These are phyloP conservation scores for Orbilia blumenaviensis DNA, from an alignment of 2,329 filamentous ascomycete genomes.

Conservation along the genomic window DNA sequence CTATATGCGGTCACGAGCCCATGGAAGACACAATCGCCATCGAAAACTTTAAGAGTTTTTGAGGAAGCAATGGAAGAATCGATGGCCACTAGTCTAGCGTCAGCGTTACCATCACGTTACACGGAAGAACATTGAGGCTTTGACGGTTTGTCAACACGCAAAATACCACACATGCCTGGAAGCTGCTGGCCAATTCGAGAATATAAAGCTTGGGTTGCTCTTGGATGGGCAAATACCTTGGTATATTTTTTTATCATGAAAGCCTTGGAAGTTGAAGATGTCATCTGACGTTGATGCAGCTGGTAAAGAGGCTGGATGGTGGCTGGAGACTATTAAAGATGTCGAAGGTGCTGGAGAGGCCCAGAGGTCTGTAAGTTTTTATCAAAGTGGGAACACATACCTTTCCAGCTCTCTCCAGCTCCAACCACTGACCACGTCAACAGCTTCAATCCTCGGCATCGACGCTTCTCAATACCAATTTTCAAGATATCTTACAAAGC, in stretches of 20 bases:
- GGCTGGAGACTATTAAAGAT: background rate
- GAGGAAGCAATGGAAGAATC: background rate
- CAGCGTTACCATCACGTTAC: slow-evolving; percentile 15
- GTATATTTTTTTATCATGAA: background rate
- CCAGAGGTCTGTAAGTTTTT: background rate
- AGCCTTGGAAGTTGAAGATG: background rate
- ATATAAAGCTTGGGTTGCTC: background rate
- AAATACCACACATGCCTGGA: slow-evolving; percentile 6
- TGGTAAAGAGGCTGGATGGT: background rate
- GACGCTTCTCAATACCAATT: too few relatives aligned
- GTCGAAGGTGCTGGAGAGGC: background rate
- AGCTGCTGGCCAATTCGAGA: slow-evolving; percentile 3
- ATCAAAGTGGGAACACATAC: background rate
- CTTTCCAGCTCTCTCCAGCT: background rate
- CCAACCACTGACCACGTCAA: background rate
- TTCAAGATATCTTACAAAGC: background rate
- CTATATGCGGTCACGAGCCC: background rate
- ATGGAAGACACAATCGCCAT: background rate
- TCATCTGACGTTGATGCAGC: background rate
- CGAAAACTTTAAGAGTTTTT: background rate
- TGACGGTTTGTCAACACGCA: slow-evolving; percentile 12
- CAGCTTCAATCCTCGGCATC: slow-evolving; percentile 4
- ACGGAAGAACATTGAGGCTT: slow-evolving; percentile 3
- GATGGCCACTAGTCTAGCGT: background rate
- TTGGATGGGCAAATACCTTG: background rate